phyloP scores from a whole-genome alignment of 192 early-diverging fungal genomes.

The Gaertneriomyces sp. region DNA sequence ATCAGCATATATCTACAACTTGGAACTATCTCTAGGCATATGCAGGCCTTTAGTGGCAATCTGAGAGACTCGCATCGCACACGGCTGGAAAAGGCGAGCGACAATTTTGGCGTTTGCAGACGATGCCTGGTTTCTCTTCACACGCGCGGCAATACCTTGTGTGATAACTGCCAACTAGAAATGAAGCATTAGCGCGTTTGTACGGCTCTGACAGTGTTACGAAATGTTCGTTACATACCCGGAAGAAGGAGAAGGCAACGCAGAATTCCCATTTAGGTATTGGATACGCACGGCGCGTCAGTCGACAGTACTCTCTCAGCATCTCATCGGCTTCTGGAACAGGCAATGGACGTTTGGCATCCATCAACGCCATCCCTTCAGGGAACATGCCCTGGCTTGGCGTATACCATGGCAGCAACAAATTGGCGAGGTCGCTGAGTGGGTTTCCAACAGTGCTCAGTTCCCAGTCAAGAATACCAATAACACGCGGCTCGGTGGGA shows the following conservation, averaged over 20 bases:
- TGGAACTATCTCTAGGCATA: too few species aligned
- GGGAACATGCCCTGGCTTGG: constrained; percentile 15
- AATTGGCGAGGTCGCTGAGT: constrained; percentile 82
- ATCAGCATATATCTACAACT: too few species aligned
- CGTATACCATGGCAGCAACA: constrained; percentile 69
- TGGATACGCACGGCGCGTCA: constrained; percentile 61
- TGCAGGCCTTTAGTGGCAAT: constrained; percentile 37
- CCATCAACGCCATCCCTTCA: constrained; percentile 12
- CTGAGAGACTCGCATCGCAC: constrained; percentile 47
- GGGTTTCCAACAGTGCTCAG: constrained; percentile 87
- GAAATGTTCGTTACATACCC: constrained; percentile 44
- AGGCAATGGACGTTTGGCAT: constrained; percentile 34
- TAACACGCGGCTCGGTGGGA: constrained; percentile 63
- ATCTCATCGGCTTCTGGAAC: constrained; percentile 67
- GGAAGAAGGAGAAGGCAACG: constrained; percentile 83
- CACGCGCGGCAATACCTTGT: constrained; percentile 87
- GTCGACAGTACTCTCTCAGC: constrained; percentile 67
- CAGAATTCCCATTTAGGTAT: constrained; percentile 78
- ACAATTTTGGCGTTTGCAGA: constrained; percentile 47
- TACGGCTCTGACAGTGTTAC: not conserved
- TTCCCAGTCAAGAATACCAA: constrained; percentile 90
- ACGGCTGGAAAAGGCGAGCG: constrained; percentile 31
- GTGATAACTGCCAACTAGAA: constrained; percentile 67
- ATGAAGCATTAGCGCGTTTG: not conserved
- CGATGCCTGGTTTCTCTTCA: constrained; percentile 81